Percentiles rank a stretch among this genome's conserved stretches.
phyloP scores from a whole-genome alignment of 176 grass and related monocot genomes.

The Lolium rigidum region DNA sequence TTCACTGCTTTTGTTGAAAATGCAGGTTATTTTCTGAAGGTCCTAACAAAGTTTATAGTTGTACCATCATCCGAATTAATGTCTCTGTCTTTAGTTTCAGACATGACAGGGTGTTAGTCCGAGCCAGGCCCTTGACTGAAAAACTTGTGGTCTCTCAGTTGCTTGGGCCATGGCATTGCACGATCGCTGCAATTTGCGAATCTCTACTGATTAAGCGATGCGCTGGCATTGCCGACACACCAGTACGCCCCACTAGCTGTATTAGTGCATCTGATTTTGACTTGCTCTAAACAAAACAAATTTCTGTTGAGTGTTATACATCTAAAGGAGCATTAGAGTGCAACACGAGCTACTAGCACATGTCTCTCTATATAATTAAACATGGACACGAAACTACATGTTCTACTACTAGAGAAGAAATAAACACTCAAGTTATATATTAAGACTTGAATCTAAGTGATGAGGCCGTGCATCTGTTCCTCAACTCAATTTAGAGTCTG shows the following conservation, averaged over 20 bases:
- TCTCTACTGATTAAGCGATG: neutral
- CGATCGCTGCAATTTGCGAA: neutral
- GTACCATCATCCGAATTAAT: neutral
- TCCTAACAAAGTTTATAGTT: neutral
- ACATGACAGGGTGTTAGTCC: conserved; percentile 31
- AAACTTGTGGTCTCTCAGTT: neutral
- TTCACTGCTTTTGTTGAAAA: neutral
- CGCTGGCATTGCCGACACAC: conserved; percentile 36
- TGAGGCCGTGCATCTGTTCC: neutral
- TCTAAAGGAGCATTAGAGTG: neutral
- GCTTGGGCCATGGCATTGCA: conserved; percentile 17
- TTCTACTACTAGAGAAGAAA: neutral
- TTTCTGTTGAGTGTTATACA: neutral
- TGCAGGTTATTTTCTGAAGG: neutral
- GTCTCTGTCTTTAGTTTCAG: neutral
- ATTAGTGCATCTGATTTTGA: conserved; percentile 27
- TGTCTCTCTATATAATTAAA: neutral
- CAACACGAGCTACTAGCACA: neutral
- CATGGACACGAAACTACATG: neutral
- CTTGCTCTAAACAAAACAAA: conserved; percentile 27
- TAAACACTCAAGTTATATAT: neutral
- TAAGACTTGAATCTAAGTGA: neutral
- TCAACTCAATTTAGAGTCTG: neutral
- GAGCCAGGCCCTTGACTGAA: conserved; percentile 3
- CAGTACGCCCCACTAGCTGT: neutral